Conservation (phyloP, 345 rosid species). For the Hibiscus trionum region DNA sequence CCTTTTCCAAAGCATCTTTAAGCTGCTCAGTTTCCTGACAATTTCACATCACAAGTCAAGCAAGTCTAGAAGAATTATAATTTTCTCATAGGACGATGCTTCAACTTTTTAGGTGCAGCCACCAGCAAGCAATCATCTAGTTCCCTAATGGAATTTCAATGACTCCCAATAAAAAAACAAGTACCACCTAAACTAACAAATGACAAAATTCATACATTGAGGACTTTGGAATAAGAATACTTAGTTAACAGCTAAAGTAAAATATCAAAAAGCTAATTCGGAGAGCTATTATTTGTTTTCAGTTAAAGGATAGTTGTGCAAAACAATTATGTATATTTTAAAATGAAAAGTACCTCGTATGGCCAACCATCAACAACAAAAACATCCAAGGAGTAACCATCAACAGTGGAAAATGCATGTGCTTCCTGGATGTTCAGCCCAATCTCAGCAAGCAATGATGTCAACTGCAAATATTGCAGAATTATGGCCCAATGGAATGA, state of each 20-base stretch:
- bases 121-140: not conserved
- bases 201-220: not conserved
- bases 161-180: not conserved
- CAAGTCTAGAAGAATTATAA: no score
- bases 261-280: not conserved
- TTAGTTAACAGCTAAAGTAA: not conserved
- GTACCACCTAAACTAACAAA: not conserved
- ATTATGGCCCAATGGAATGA: not conserved
- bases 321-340: not conserved
- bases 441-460: conserved; percentile 76
- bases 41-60: no score
- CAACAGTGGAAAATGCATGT: conserved; percentile 85
- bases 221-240: not conserved
- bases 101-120: conserved; percentile 18
- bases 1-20: no score
- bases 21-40: no score
- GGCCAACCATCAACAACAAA: conserved; percentile 99
- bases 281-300: no score
- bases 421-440: conserved; percentile 98
- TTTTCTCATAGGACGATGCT: no score
- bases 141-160: not conserved
- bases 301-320: no score
- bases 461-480: conserved; percentile 49
- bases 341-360: conserved; percentile 53
- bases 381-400: conserved; percentile 91